Percentiles rank a stretch among this genome's conserved stretches.
Evolutionary conservation across 2,329 filamentous ascomycete species (phyloP).

Genomic region (Gnomoniopsis sp.): DNA sequence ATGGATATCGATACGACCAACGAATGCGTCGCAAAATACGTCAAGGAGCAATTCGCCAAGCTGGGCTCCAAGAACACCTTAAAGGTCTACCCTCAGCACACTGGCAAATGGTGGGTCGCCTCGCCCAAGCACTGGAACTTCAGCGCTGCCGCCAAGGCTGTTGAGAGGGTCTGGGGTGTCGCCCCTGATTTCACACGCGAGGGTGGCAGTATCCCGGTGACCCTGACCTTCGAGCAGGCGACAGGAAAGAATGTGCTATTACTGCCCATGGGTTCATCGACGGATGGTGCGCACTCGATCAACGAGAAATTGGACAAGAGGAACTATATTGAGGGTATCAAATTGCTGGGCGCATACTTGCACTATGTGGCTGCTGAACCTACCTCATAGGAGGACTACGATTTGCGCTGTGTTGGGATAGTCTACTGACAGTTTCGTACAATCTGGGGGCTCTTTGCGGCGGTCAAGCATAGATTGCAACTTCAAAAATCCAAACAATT

Average conservation of each 20-base stretch:
- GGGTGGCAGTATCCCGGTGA: conserved; percentile 96
- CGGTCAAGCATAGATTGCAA: too few species aligned
- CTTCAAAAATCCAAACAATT: too few species aligned
- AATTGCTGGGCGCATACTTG: conserved; percentile 89
- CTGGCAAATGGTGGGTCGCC: conserved; percentile 98
- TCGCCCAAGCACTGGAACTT: conserved; percentile 99
- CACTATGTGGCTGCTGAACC: conserved; percentile 95
- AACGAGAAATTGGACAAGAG: conserved; percentile 97
- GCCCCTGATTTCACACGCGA: conserved; percentile 94
- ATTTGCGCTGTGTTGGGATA: background rate
- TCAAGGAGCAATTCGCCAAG: conserved; percentile 81
- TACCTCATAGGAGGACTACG: conserved; percentile 24
- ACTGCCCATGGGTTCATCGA: conserved; percentile 95
- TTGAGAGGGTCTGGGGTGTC: conserved; percentile 89
- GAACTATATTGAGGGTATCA: conserved; percentile 98
- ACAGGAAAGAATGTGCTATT: conserved; percentile 97
- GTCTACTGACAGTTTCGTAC: too few species aligned
- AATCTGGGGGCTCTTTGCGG: too few species aligned
- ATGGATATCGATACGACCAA: conserved; percentile 95
- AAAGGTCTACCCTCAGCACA: conserved; percentile 78
- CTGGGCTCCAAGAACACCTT: conserved; percentile 89
- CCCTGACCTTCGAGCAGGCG: conserved; percentile 93
- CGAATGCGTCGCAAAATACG: conserved; percentile 75
- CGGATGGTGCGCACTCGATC: conserved; percentile 93
- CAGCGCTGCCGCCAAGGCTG: conserved; percentile 88